Conservation (phyloP, 2,329 filamentous ascomycete species). For the Diplocarpon rosae region DNA sequence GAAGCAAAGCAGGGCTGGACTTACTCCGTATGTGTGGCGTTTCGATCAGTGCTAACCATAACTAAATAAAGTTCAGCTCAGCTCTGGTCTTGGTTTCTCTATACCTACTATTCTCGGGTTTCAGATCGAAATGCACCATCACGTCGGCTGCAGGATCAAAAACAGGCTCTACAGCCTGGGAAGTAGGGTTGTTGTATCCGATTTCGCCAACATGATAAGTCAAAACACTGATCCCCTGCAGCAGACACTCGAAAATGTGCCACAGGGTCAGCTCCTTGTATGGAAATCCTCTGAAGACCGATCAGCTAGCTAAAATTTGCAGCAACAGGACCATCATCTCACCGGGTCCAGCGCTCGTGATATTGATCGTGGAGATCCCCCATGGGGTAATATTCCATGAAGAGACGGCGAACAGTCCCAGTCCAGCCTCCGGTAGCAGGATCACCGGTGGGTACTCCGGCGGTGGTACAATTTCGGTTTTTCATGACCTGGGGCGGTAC, state of each 20-base stretch:
- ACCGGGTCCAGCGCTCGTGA: not conserved
- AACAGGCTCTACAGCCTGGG: not conserved
- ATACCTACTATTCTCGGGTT: not conserved
- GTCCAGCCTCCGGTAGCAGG: not conserved
- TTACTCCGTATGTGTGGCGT: not conserved
- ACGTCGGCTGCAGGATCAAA: not conserved
- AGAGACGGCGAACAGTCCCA: not conserved
- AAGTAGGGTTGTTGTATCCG: not conserved
- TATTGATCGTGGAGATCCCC: not conserved
- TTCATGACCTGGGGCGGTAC: too few relatives aligned
- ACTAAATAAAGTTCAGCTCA: not conserved
- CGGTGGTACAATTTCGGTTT: too few relatives aligned
- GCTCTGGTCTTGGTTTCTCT: not conserved
- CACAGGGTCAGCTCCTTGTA: conserved; percentile 6
- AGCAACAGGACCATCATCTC: not conserved
- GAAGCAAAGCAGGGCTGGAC: too few relatives aligned
- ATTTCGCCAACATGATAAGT: not conserved
- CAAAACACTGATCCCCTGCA: conserved; percentile 1
- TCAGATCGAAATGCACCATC: conserved; percentile 1
- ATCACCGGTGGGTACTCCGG: too few relatives aligned
- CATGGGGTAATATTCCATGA: not conserved
- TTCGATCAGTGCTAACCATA: not conserved
- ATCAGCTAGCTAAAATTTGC: not conserved
- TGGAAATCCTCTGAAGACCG: not conserved
- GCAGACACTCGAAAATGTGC: conserved; percentile 6